These are phyloP conservation scores for Chrysanthemum seticuspe DNA, from an alignment of 129 eudicot genomes.

Conservation along the genomic window DNA sequence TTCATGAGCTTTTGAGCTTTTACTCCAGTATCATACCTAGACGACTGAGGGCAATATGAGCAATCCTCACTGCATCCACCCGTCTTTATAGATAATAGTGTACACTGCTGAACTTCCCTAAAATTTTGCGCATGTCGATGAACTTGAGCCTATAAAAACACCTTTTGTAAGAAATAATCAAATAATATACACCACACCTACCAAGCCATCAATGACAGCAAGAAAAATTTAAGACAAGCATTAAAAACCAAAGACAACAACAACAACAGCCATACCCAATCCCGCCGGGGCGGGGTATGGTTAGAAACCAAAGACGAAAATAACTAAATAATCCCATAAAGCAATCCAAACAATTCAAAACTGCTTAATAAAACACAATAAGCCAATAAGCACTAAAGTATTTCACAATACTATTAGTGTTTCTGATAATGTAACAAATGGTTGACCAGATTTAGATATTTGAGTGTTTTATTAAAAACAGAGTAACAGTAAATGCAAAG, in stretches of 20 bases:
- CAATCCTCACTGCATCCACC: slow-evolving; percentile 99
- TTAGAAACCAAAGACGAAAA: no score
- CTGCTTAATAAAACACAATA: no score
- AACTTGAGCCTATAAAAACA: slow-evolving; percentile 82
- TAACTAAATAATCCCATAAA: no score
- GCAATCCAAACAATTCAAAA: no score
- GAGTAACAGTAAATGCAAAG: no score
- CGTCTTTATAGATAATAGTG: slow-evolving; percentile 86
- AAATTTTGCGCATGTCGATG: slow-evolving; percentile 98
- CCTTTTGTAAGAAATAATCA: slow-evolving; percentile 5
- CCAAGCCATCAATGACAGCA: slow-evolving; percentile 1
- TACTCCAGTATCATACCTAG: slow-evolving; percentile 81
- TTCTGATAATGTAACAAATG: no score
- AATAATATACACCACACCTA: neutral
- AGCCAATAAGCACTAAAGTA: no score
- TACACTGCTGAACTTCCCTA: slow-evolving; percentile 99
- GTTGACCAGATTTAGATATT: no score
- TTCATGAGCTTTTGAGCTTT: slow-evolving; percentile 84
- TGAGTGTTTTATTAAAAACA: no score
- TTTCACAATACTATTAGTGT: no score
- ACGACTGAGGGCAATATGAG: slow-evolving; percentile 95
- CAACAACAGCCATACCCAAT: no score
- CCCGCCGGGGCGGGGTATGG: no score
- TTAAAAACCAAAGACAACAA: neutral
- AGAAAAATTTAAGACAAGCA: neutral